Evolutionary conservation across 179 eudicot species (phyloP).

Genomic region (Vitellaria paradoxa): DNA sequence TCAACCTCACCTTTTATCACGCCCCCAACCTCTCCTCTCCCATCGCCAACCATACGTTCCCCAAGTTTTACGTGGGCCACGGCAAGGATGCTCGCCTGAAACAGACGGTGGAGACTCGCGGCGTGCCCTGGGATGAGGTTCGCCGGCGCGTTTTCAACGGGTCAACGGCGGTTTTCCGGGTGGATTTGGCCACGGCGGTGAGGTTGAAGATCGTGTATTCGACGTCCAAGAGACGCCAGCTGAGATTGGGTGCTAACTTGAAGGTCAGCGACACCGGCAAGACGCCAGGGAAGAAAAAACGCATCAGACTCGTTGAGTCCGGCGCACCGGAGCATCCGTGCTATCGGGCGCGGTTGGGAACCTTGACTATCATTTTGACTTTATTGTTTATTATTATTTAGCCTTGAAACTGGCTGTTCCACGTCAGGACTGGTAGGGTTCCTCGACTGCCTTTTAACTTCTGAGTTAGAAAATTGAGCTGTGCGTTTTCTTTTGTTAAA

Average conservation of each 20-base stretch:
- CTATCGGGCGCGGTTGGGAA: conserved; percentile 11
- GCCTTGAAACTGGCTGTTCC: too few relatives aligned
- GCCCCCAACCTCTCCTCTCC: conserved; percentile 15
- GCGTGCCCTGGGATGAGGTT: conserved; percentile 35
- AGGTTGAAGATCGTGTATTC: conserved; percentile 52
- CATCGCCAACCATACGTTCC: conserved; percentile 28
- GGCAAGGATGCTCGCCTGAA: conserved; percentile 39
- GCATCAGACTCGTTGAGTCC: conserved; percentile 47
- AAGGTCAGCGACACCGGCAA: conserved; percentile 39
- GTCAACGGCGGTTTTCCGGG: conserved; percentile 33
- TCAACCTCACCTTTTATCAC: conserved; percentile 46
- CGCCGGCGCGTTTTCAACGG: conserved; percentile 1
- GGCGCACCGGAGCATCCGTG: conserved; percentile 18
- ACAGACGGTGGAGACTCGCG: conserved; percentile 19
- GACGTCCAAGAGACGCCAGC: conserved; percentile 46
- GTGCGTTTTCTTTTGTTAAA: too few relatives aligned
- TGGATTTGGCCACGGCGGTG: conserved; percentile 55
- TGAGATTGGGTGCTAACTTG: conserved; percentile 38
- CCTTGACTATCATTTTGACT: not conserved
- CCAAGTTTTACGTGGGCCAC: conserved; percentile 60
- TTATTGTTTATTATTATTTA: not conserved
- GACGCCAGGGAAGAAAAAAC: conserved; percentile 37
- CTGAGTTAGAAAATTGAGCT: too few relatives aligned
- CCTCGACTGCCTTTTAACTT: too few relatives aligned
- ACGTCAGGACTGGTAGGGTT: too few relatives aligned